phyloP scores from a whole-genome alignment of 192 early-diverging fungal species.

The Spizellomyces sp. region DNA sequence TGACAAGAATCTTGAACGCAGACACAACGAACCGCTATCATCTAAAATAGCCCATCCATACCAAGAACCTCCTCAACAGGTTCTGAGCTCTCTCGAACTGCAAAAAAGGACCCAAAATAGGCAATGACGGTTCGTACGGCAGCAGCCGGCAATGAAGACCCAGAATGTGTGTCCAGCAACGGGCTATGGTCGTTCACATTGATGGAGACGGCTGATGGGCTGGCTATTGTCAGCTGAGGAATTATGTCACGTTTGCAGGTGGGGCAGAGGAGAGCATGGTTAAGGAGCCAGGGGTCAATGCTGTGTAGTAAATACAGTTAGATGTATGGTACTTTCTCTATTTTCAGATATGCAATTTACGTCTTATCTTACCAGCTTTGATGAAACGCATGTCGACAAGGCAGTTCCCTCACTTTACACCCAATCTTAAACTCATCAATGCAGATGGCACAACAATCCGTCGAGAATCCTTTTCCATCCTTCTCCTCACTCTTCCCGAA shows the following conservation, averaged over 20 bases:
- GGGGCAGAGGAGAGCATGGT: conserved; percentile 52
- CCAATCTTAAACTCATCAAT: conserved; percentile 52
- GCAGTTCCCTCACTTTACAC: conserved; percentile 40
- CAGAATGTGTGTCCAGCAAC: too few relatives aligned
- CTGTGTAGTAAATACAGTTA: conserved; percentile 14
- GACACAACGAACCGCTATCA: too few relatives aligned
- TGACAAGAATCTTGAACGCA: too few relatives aligned
- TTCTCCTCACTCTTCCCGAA: not conserved
- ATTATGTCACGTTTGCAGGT: conserved; percentile 52
- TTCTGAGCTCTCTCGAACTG: too few relatives aligned
- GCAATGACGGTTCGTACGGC: too few relatives aligned
- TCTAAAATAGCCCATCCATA: too few relatives aligned
- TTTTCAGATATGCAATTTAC: not conserved
- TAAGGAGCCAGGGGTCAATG: conserved; percentile 54
- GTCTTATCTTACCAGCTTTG: conserved; percentile 31
- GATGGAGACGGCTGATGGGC: conserved; percentile 1
- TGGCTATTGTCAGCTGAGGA: not conserved
- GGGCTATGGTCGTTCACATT: not conserved
- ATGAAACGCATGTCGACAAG: conserved; percentile 54
- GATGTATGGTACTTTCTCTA: not conserved
- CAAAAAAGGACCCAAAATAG: too few relatives aligned
- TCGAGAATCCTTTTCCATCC: not conserved
- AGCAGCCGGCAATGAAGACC: too few relatives aligned
- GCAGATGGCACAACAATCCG: conserved; percentile 52
- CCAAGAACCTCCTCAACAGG: too few relatives aligned